A percentile compares a stretch with the other conserved stretches of the same genome.
These are phyloP conservation scores for Coemansia sp. DNA, from an alignment of 192 early-diverging fungal species.

Conservation along the genomic window DNA sequence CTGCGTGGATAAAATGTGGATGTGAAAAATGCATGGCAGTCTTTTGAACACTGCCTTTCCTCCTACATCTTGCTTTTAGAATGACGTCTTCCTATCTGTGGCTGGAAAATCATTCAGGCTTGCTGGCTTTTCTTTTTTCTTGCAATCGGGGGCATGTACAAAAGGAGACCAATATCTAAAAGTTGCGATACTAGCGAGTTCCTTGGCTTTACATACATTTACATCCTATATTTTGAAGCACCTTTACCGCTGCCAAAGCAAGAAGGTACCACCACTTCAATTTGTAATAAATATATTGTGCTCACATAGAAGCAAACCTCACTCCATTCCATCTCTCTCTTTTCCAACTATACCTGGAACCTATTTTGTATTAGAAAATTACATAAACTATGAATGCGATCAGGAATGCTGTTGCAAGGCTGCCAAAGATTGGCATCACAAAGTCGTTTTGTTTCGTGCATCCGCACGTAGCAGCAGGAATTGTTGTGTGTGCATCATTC, in stretches of 20 bases:
- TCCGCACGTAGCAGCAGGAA: constrained; percentile 27
- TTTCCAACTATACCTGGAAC: neutral
- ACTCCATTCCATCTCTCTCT: neutral
- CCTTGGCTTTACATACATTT: neutral
- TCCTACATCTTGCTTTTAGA: constrained; percentile 1
- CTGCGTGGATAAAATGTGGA: constrained; percentile 2
- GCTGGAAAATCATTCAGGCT: neutral
- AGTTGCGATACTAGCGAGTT: neutral
- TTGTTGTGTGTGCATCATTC: constrained; percentile 44
- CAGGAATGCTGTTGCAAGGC: constrained; percentile 11
- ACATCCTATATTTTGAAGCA: neutral
- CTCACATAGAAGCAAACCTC: neutral
- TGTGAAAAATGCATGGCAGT: constrained; percentile 1
- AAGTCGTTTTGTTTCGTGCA: constrained; percentile 36
- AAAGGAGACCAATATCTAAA: neutral
- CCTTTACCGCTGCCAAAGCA: neutral
- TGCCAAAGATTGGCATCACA: constrained; percentile 45
- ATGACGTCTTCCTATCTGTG: neutral
- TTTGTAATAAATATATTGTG: neutral
- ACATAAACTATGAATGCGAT: constrained; percentile 4
- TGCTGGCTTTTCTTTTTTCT: no score
- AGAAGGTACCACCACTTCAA: neutral
- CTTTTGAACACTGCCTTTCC: constrained; percentile 7
- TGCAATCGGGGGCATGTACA: neutral
- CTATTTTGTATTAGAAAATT: neutral